phyloP scores from a whole-genome alignment of 2,329 filamentous ascomycete species.

The Fusarium beomiforme region DNA sequence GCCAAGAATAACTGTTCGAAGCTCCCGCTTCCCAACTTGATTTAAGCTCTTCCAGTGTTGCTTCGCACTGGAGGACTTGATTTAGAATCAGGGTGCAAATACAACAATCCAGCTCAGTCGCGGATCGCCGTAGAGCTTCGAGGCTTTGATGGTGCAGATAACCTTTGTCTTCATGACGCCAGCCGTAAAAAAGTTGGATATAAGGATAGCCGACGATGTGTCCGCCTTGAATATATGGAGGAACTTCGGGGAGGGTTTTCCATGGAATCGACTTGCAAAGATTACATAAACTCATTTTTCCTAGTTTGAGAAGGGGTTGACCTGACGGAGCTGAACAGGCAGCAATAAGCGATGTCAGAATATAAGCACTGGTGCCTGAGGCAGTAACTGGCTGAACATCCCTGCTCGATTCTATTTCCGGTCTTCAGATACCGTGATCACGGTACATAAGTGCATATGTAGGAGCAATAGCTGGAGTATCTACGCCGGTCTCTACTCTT shows the following conservation, averaged over 20 bases:
- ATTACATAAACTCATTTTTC: not conserved
- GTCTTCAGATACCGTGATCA: fast-evolving
- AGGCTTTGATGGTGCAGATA: not conserved
- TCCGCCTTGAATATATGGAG: fast-evolving
- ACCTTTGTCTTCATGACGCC: not conserved
- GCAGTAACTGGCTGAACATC: fast-evolving
- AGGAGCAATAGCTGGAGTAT: not conserved
- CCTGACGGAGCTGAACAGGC: not conserved
- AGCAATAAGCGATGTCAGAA: not conserved
- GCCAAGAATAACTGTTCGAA: not conserved
- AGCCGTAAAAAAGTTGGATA: not conserved
- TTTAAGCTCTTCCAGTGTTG: not conserved
- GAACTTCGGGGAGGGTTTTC: not conserved
- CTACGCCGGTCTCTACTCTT: too few relatives aligned
- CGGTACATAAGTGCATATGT: fast-evolving
- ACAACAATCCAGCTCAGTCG: not conserved
- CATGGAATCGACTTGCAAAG: not conserved
- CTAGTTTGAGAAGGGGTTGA: not conserved
- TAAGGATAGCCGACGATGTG: not conserved
- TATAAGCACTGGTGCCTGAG: not conserved
- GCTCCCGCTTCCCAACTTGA: not conserved
- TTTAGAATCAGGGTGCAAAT: not conserved
- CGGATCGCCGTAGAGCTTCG: not conserved
- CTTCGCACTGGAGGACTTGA: not conserved
- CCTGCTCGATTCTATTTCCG: fast-evolving